phyloP scores from a whole-genome alignment of 2,329 filamentous ascomycete species.

The Fusarium sp. region DNA sequence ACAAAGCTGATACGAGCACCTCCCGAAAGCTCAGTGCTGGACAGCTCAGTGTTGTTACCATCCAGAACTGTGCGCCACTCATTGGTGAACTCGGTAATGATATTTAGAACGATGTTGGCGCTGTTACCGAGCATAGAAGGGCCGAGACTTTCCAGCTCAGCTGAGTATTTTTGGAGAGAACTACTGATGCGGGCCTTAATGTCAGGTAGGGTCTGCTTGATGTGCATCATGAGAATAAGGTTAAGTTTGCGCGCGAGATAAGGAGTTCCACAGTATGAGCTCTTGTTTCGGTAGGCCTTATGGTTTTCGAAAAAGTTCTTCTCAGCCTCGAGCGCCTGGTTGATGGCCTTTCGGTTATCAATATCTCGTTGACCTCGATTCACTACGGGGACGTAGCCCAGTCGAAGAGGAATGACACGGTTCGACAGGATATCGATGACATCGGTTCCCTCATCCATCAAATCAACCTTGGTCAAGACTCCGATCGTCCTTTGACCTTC shows the following conservation, averaged over 20 bases:
- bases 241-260: constrained; percentile 98
- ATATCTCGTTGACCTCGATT: constrained; percentile 98
- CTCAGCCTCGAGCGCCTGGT: constrained; percentile 90
- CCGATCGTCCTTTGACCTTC: constrained; percentile 98
- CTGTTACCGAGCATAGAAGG: constrained; percentile 97
- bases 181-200: constrained; percentile 98
- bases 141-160: constrained; percentile 84
- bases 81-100: constrained; percentile 98
- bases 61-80: constrained; percentile 97
- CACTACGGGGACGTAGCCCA: constrained; percentile 97
- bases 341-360: constrained; percentile 96
- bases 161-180: constrained; percentile 89
- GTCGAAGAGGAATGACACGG: constrained; percentile 91
- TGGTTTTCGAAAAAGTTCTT: constrained; percentile 98
- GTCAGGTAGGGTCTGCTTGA: constrained; percentile 98
- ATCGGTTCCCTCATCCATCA: constrained; percentile 99
- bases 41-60: constrained; percentile 95
- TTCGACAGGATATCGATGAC: constrained; percentile 98
- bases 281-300: constrained; percentile 98
- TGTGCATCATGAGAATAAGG: constrained; percentile 99
- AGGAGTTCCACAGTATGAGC: constrained; percentile 96
- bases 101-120: constrained; percentile 95
- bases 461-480: constrained; percentile 97
- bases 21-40: constrained; percentile 92
- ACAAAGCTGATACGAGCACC: constrained; percentile 99